These are phyloP conservation scores for Pestalotiopsis sp. DNA, from an alignment of 2,329 filamentous ascomycete genomes.

Conservation along the genomic window DNA sequence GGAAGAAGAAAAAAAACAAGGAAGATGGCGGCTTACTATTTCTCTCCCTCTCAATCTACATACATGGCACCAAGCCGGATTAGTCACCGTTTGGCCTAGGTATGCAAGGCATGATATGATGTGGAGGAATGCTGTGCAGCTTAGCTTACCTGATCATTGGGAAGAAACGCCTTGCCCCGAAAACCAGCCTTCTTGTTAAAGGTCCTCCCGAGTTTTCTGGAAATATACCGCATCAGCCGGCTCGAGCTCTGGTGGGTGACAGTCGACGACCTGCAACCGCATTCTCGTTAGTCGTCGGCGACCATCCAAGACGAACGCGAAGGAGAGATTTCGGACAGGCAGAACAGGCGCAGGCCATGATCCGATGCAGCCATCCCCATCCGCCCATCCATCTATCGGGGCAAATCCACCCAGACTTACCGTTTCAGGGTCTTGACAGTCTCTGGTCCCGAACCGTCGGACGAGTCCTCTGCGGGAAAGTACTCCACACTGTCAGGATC, in stretches of 20 bases:
- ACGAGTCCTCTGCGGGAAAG: constrained; percentile 8
- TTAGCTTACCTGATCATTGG: constrained; percentile 3
- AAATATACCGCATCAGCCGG: constrained; percentile 7
- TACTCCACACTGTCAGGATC: constrained; percentile 9
- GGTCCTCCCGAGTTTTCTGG: constrained; percentile 7
- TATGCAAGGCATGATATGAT: neutral
- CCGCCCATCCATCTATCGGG: neutral
- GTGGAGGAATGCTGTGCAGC: neutral
- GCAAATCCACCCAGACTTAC: neutral
- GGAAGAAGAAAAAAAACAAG: neutral
- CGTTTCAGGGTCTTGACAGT: constrained; percentile 6
- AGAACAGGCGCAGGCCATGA: too few species aligned
- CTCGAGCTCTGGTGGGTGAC: neutral
- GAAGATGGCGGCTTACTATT: neutral
- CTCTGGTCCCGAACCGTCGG: constrained; percentile 6
- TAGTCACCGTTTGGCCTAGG: neutral
- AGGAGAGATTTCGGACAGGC: too few species aligned
- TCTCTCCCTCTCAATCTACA: constrained; percentile 8
- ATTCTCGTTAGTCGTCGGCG: neutral
- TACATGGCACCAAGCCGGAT: neutral
- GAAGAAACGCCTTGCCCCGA: constrained; percentile 7
- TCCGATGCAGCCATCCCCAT: too few species aligned
- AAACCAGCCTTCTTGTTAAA: constrained; percentile 11
- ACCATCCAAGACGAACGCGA: neutral
- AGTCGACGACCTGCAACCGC: neutral